These are phyloP conservation scores for Aquilaria malaccensis DNA, from an alignment of 345 rosid genomes.

Conservation along the genomic window DNA sequence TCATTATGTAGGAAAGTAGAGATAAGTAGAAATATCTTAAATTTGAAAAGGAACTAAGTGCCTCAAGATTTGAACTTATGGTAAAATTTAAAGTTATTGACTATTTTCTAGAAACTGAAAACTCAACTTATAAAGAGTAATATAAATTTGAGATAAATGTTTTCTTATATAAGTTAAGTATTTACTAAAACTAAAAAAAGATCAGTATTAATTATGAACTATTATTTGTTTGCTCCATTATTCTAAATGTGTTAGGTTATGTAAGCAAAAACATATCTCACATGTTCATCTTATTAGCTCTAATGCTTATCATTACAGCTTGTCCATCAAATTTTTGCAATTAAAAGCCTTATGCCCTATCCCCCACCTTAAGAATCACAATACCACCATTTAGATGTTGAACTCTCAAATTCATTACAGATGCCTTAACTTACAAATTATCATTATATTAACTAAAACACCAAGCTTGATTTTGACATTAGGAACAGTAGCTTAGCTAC, in stretches of 20 bases:
- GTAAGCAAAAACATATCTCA: slow-evolving; percentile 18
- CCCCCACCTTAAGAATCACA: too few relatives aligned
- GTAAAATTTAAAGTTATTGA: background rate
- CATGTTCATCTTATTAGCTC: slow-evolving; percentile 35
- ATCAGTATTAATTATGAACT: background rate
- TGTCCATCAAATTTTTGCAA: slow-evolving; percentile 8
- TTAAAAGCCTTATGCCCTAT: too few relatives aligned
- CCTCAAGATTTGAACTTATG: background rate
- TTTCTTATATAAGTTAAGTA: background rate
- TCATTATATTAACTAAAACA: background rate
- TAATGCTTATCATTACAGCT: slow-evolving; percentile 15
- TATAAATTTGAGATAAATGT: background rate
- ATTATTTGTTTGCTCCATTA: background rate
- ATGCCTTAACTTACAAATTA: too few relatives aligned
- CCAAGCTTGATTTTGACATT: background rate
- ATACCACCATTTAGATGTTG: too few relatives aligned
- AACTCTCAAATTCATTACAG: too few relatives aligned
- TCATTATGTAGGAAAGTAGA: background rate
- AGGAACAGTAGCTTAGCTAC: too few relatives aligned
- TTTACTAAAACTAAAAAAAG: background rate
- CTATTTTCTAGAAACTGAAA: background rate
- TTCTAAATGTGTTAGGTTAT: slow-evolving; percentile 14
- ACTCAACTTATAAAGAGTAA: background rate
- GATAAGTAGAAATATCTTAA: background rate
- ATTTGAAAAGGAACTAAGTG: background rate